Conservation (phyloP, 768 basidiomycete species). For the Boletus pseudo-olivaceus region DNA sequence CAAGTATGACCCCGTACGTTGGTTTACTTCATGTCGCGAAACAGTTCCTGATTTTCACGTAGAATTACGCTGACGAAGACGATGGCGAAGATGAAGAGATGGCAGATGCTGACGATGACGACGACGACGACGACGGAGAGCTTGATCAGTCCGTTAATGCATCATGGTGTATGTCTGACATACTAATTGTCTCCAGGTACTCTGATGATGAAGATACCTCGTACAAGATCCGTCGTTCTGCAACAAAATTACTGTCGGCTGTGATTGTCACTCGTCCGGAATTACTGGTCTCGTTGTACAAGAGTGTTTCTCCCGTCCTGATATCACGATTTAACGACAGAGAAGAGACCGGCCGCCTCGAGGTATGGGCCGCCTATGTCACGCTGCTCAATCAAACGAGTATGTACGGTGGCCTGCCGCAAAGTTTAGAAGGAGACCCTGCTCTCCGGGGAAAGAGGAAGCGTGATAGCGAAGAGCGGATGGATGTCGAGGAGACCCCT, state of each 20-base stretch:
- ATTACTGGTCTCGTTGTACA: conserved; percentile 73
- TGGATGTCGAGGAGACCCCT: conserved; percentile 73
- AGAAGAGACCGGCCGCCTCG: conserved; percentile 90
- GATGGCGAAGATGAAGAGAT: conserved; percentile 65
- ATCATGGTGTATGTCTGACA: background rate
- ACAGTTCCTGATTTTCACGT: conserved; percentile 9
- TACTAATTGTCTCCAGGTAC: conserved; percentile 50
- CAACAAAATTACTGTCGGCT: conserved; percentile 84
- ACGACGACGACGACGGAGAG: conserved; percentile 82
- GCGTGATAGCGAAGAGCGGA: conserved; percentile 69
- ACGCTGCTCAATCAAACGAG: conserved; percentile 80
- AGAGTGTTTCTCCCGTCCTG: conserved; percentile 79
- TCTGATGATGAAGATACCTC: conserved; percentile 98
- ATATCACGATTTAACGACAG: conserved; percentile 92
- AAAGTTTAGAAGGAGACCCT: conserved; percentile 45
- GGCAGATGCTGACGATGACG: conserved; percentile 62
- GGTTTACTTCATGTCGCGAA: background rate
- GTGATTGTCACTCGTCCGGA: conserved; percentile 90
- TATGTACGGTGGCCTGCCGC: conserved; percentile 66
- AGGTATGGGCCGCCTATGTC: conserved; percentile 87
- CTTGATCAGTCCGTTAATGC: conserved; percentile 62
- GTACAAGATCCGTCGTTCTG: conserved; percentile 93
- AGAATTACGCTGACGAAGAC: conserved; percentile 75
- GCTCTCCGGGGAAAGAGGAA: conserved; percentile 67
- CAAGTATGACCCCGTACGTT: conserved; percentile 84